phyloP scores from a whole-genome alignment of 257 asterid species.

The Gynochthodes officinalis region DNA sequence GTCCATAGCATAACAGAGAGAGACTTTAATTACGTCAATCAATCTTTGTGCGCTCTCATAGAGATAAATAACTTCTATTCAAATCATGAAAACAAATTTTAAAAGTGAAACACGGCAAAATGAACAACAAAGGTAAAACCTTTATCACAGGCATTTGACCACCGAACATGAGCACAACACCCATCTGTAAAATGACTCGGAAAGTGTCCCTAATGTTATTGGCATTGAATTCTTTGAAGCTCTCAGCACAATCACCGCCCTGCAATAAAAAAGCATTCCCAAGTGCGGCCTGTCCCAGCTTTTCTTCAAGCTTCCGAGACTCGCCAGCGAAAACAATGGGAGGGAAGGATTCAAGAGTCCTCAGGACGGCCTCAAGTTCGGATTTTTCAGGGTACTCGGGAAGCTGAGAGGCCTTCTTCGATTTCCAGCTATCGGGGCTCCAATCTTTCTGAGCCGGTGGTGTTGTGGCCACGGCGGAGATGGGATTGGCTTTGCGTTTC shows the following conservation, averaged over 20 bases:
- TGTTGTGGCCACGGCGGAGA: conserved; percentile 42
- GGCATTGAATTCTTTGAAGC: conserved; percentile 77
- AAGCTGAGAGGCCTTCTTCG: conserved; percentile 55
- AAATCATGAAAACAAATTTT: background rate
- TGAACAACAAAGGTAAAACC: conserved; percentile 27
- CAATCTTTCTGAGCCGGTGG: conserved; percentile 35
- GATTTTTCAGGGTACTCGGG: conserved; percentile 60
- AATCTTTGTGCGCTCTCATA: background rate
- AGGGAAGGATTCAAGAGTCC: conserved; percentile 63
- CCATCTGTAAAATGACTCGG: conserved; percentile 80
- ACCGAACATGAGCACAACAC: conserved; percentile 85
- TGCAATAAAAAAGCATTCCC: conserved; percentile 70
- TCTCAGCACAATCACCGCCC: conserved; percentile 92
- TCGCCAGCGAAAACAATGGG: conserved; percentile 85
- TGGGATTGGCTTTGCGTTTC: conserved; percentile 33
- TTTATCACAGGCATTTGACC: conserved; percentile 80
- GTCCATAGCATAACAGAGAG: background rate
- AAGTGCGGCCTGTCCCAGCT: conserved; percentile 64
- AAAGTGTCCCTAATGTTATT: conserved; percentile 78
- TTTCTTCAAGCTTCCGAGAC: conserved; percentile 72
- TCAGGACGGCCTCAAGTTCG: conserved; percentile 51
- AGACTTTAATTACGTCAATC: background rate
- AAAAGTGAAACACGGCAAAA: background rate
- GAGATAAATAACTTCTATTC: background rate
- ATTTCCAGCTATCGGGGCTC: conserved; percentile 70